Evolutionary conservation across 2,329 filamentous ascomycete species (phyloP), one percentile per base, ranked within the genome.

Genomic region (Biscogniauxia marginata): DNA sequence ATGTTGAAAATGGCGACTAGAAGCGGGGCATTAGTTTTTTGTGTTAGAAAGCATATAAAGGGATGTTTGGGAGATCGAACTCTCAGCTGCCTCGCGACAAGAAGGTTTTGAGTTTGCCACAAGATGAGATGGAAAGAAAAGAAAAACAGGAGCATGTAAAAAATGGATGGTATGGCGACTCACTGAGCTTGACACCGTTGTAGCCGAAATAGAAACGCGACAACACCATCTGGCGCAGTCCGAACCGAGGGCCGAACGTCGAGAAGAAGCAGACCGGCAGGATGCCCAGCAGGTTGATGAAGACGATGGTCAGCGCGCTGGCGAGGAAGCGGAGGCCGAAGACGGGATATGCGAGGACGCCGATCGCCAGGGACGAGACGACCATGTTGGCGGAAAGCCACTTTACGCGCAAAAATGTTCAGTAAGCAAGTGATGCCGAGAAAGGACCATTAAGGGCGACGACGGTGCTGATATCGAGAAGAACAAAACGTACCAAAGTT

Each of bases 301-400:
- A 90, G 52, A 93, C 71, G 57, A 89, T 86, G 25, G 86, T 82
- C 47, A 93, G 74, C 30, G 89, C 84, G 7, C 86, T 84, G 66
- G 93, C 90, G 49, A 87, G 77, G 63, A 90, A 92, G 8, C 89
- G 88, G 7, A 93, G 79, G 7, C 73, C 73, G 73, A 91, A 93
- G 21, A 90, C 73, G 7, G 85, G 81, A n/a, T 85, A 79, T 1
- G 83, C 86, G 5, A 89, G 81, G 18, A 89, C 83, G 47, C 89
- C 90, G 54, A 92, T 87, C 49, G 90, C 88, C 66, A 92, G 91
- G 13, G 87, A 86, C 21, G 85, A 87, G 49, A 91, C 85, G 52
- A 89, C 87, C 85, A 92, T 85, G 73, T 92, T 92, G 66, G 88
- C 87, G 1, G 88, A 87, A 46, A 90, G 77, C 89, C 89, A 92